Percentiles rank a stretch among this genome's conserved stretches.
These are phyloP conservation scores for Kappamyces sp. DNA, from an alignment of 192 early-diverging fungal species.

Conservation along the genomic window DNA sequence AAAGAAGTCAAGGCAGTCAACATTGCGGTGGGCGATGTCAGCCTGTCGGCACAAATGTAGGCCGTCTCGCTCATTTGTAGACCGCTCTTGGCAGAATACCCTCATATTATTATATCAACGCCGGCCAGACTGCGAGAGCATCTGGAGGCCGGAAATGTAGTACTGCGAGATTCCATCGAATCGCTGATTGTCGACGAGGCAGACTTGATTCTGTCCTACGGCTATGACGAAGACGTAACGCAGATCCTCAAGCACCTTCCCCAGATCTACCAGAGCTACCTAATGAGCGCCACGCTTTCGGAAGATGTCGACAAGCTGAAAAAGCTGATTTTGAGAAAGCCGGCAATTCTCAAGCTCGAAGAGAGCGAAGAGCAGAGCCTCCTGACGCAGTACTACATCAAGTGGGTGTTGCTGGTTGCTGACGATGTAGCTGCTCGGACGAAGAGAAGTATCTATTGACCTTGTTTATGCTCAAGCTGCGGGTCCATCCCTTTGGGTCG, in stretches of 20 bases:
- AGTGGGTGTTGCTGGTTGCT: constrained; percentile 24
- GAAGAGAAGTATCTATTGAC: constrained; percentile 83
- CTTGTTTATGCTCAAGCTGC: constrained; percentile 86
- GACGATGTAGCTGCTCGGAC: constrained; percentile 53
- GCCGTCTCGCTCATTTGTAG: constrained; percentile 29
- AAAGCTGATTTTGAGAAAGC: constrained; percentile 75
- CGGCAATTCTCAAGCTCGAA: constrained; percentile 81
- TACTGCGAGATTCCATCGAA: constrained; percentile 55
- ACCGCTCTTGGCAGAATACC: constrained; percentile 71
- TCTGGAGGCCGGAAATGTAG: constrained; percentile 47
- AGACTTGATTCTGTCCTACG: constrained; percentile 89
- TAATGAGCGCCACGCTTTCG: constrained; percentile 92
- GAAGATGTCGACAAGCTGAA: constrained; percentile 84
- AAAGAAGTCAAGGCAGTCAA: constrained; percentile 59
- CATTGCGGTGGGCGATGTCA: constrained; percentile 44
- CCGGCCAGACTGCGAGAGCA: constrained; percentile 76
- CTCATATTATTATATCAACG: constrained; percentile 86
- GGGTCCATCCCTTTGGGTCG: constrained; percentile 65
- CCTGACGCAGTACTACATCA: constrained; percentile 73
- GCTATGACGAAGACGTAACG: constrained; percentile 84
- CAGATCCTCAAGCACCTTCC: constrained; percentile 69
- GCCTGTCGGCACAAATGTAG: constrained; percentile 23
- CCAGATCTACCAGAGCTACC: constrained; percentile 83
- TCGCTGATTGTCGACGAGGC: constrained; percentile 95
- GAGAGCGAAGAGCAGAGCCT: constrained; percentile 47